These are phyloP conservation scores for Heterococcus sp. DNA, from an alignment of 108 stramenopile species.

Conservation along the genomic window DNA sequence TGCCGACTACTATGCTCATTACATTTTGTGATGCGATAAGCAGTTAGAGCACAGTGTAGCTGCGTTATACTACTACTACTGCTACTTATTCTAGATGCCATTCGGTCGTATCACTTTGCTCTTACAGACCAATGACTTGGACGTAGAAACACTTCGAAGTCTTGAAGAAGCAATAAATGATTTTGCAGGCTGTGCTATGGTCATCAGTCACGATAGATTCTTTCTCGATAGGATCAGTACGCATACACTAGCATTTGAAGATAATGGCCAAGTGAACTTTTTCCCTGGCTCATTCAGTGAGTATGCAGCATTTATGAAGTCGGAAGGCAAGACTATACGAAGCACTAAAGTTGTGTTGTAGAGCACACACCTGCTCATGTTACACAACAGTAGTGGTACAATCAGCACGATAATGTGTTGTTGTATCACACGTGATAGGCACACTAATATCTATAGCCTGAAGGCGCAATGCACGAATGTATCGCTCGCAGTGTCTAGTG, in stretches of 20 bases:
- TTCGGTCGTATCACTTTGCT: neutral
- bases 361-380: no score
- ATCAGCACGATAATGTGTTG: no score
- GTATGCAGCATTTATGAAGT: constrained; percentile 32
- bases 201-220: constrained; percentile 91
- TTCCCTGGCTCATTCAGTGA: constrained; percentile 44
- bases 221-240: constrained; percentile 89
- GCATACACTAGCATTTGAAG: constrained; percentile 91
- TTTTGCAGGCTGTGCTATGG: constrained; percentile 88
- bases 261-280: constrained; percentile 56
- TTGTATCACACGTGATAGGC: no score
- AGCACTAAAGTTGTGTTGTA: constrained; percentile 48
- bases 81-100: neutral
- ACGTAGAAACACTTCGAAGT: constrained; percentile 76
- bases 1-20: no score
- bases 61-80: neutral
- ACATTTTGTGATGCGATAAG: no score
- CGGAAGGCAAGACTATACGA: constrained; percentile 24
- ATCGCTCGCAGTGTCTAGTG: no score
- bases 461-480: no score
- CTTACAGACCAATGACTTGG: constrained; percentile 83
- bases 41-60: no score
- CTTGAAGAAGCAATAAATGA: constrained; percentile 85
- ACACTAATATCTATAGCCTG: no score
- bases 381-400: no score